Percentiles rank a stretch among this genome's conserved stretches.
Conservation (phyloP, 1,284 basidiomycete genomes). For the Tilletia horrida region DNA sequence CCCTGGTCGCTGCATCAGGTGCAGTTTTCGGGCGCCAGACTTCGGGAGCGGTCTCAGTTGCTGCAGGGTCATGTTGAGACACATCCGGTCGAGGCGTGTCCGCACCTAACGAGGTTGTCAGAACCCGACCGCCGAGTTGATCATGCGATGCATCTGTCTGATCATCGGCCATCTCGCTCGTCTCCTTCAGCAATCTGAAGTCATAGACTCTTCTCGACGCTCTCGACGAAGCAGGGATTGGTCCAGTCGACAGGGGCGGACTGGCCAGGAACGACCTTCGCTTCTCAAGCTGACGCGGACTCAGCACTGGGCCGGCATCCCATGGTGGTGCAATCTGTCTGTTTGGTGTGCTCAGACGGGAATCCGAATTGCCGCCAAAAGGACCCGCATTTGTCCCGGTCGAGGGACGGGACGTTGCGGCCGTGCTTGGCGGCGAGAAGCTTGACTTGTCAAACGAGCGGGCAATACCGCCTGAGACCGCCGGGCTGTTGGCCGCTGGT, state of each 20-base stretch:
- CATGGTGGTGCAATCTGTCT: background rate
- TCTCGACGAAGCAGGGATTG: background rate
- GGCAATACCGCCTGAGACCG: background rate
- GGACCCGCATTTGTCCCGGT: background rate
- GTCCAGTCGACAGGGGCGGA: background rate
- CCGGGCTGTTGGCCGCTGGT: too few relatives aligned
- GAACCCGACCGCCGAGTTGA: background rate
- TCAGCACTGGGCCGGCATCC: background rate
- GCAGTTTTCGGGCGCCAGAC: conserved; percentile 6
- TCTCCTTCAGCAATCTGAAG: conserved; percentile 8
- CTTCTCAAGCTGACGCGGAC: background rate
- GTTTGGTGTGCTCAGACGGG: conserved; percentile 1
- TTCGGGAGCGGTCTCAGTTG: background rate
- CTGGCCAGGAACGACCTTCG: conserved; percentile 4
- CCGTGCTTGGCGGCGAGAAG: conserved; percentile 2
- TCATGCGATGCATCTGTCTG: background rate
- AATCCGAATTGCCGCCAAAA: background rate
- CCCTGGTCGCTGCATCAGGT: background rate
- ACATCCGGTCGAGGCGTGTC: background rate
- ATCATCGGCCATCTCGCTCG: background rate
- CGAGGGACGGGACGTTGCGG: background rate
- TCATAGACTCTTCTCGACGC: conserved; percentile 4
- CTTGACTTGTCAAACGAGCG: background rate
- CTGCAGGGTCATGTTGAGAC: background rate
- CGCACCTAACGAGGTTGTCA: background rate